phyloP scores from a whole-genome alignment of 257 asterid genomes.

The Solanum tarapatanum region DNA sequence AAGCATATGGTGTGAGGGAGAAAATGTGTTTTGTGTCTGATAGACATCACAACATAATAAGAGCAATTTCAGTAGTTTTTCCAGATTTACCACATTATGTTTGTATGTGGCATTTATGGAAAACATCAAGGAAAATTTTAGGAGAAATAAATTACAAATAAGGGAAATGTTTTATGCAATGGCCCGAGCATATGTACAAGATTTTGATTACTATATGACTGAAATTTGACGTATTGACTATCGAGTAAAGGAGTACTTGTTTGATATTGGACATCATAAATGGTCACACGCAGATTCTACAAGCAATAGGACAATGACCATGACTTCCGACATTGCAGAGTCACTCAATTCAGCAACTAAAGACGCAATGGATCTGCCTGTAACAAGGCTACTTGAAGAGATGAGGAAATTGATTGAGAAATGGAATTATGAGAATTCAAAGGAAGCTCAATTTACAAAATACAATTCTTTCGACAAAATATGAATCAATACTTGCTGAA shows the following conservation, averaged over 20 bases:
- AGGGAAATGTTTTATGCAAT: neutral
- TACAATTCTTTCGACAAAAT: neutral
- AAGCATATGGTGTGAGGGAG: neutral
- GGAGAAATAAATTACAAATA: neutral
- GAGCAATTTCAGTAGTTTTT: neutral
- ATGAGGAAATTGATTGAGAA: neutral
- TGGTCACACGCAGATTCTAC: neutral
- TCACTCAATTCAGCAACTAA: neutral
- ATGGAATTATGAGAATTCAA: neutral
- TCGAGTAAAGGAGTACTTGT: neutral
- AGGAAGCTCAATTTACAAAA: neutral
- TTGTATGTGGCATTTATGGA: neutral
- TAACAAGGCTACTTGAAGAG: neutral
- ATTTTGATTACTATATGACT: neutral
- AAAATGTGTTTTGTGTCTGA: neutral
- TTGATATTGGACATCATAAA: neutral
- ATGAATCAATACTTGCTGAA: neutral
- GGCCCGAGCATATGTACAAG: neutral
- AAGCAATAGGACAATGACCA: neutral
- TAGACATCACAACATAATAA: neutral
- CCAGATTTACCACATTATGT: neutral
- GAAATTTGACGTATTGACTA: neutral
- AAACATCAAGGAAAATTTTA: neutral
- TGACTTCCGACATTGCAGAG: neutral
- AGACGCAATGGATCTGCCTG: neutral